phyloP scores from a whole-genome alignment of 805 yeast genomes.

The Torulaspora maleeae region DNA sequence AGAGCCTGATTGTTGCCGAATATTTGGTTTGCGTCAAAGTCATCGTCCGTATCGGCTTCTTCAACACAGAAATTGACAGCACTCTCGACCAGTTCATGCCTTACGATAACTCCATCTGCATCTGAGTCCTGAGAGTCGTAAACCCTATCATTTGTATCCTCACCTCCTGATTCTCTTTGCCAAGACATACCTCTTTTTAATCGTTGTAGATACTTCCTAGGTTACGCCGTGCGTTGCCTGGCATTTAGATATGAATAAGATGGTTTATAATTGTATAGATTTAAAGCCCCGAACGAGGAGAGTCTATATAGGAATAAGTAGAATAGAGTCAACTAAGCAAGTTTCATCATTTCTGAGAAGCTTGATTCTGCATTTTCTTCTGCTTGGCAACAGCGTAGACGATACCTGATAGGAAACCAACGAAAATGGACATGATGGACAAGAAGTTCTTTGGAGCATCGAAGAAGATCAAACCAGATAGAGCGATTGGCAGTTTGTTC shows the following conservation, averaged over 20 bases:
- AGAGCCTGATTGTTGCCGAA: not conserved
- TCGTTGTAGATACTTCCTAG: no score
- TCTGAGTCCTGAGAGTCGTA: constrained; percentile 16
- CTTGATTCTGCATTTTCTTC: constrained; percentile 52
- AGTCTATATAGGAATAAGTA: not conserved
- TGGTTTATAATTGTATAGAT: not conserved
- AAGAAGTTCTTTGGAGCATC: constrained; percentile 92
- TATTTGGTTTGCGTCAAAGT: not conserved
- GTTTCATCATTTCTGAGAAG: constrained; percentile 3
- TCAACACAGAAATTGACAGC: constrained; percentile 1
- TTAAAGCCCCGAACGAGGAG: not conserved
- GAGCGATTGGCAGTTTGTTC: constrained; percentile 95
- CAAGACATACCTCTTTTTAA: not conserved
- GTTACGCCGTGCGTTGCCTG: no score
- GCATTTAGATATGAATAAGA: not conserved
- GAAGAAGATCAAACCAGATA: constrained; percentile 90
- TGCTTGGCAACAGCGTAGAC: constrained; percentile 95
- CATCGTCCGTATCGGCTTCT: constrained; percentile 4
- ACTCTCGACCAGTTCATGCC: not conserved
- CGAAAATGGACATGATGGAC: constrained; percentile 82
- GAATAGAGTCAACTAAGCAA: not conserved
- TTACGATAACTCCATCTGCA: constrained; percentile 3
- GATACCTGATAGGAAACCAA: constrained; percentile 93
- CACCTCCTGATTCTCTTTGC: not conserved
- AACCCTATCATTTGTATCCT: constrained; percentile 1